A percentile compares a stretch with the other conserved stretches of the same genome.
These are phyloP conservation scores for Mycocentrospora acerina DNA, from an alignment of 2,329 filamentous ascomycete species.

Conservation along the genomic window DNA sequence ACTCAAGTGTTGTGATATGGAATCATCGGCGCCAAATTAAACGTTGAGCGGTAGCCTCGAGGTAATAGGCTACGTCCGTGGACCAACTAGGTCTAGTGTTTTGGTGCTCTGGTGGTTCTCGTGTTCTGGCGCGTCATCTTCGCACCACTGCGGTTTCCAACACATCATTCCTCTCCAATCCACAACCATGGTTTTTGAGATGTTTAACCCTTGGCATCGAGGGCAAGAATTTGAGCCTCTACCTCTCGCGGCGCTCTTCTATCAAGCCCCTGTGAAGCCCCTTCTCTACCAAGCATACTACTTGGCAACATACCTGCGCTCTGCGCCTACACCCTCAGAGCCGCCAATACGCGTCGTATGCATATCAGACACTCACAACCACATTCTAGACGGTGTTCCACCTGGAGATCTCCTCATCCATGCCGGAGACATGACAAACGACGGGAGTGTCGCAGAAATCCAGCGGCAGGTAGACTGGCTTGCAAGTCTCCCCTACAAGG, in stretches of 20 bases:
- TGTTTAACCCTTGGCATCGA: slow-evolving; percentile 28
- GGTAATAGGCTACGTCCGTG: too few species aligned
- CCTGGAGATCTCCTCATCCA: slow-evolving; percentile 85
- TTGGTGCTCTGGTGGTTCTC: too few species aligned
- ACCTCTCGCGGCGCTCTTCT: slow-evolving; percentile 61
- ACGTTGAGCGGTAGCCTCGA: too few species aligned
- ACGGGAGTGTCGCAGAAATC: slow-evolving; percentile 70
- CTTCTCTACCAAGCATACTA: slow-evolving; percentile 64
- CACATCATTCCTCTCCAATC: not conserved
- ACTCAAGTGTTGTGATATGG: slow-evolving; percentile 1
- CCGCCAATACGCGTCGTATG: slow-evolving; percentile 75
- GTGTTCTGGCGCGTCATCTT: not conserved
- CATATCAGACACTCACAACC: slow-evolving; percentile 84
- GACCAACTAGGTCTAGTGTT: too few species aligned
- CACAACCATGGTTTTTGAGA: slow-evolving; percentile 31
- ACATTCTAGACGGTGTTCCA: slow-evolving; percentile 62
- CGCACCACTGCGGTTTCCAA: slow-evolving; percentile 6
- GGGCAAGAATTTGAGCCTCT: slow-evolving; percentile 47
- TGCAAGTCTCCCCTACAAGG: slow-evolving; percentile 66
- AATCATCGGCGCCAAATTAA: not conserved
- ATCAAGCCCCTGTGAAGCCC: slow-evolving; percentile 67
- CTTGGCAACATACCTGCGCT: slow-evolving; percentile 67
- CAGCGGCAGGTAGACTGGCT: slow-evolving; percentile 88
- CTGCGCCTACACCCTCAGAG: slow-evolving; percentile 60
- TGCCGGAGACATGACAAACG: slow-evolving; percentile 79